phyloP scores from a whole-genome alignment of 2,329 filamentous ascomycete genomes.

The Nigrospora oryzae region DNA sequence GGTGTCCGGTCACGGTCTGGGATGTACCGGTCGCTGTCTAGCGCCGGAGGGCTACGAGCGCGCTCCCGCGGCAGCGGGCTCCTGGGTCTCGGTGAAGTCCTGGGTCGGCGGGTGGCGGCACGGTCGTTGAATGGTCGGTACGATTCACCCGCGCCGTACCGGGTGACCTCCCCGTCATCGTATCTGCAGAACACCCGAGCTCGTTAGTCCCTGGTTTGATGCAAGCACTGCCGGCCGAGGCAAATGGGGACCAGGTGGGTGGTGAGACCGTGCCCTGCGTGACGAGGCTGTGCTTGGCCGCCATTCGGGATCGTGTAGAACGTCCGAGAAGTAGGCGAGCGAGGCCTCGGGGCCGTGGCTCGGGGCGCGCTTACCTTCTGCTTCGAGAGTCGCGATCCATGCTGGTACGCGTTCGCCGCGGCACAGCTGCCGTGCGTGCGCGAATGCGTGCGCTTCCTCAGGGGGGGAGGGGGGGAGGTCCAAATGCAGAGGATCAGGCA shows the following conservation, averaged over 20 bases:
- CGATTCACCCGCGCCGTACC: conserved; percentile 54
- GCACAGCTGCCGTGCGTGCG: background rate
- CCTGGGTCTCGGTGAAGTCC: conserved; percentile 15
- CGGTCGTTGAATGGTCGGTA: conserved; percentile 50
- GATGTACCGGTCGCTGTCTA: conserved; percentile 32
- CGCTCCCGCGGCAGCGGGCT: conserved; percentile 13
- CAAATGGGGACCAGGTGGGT: too few relatives aligned
- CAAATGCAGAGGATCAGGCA: too few relatives aligned
- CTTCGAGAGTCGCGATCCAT: conserved; percentile 23
- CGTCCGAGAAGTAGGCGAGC: too few relatives aligned
- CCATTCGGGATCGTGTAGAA: too few relatives aligned
- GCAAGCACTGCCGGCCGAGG: too few relatives aligned
- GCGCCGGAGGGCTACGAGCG: conserved; percentile 27
- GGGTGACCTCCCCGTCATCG: conserved; percentile 53
- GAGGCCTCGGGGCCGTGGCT: too few relatives aligned
- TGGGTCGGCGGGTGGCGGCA: conserved; percentile 29
- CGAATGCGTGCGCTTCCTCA: background rate
- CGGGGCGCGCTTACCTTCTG: conserved; percentile 13
- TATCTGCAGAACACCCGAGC: conserved; percentile 29
- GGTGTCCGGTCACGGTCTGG: conserved; percentile 28
- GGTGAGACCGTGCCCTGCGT: too few relatives aligned
- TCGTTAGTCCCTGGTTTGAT: too few relatives aligned
- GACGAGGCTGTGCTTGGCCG: too few relatives aligned
- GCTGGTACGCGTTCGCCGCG: background rate
- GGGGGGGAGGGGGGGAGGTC: too few relatives aligned